Conservation (phyloP, 2,329 filamentous ascomycete species). For the Furcasterigmium furcatum region DNA sequence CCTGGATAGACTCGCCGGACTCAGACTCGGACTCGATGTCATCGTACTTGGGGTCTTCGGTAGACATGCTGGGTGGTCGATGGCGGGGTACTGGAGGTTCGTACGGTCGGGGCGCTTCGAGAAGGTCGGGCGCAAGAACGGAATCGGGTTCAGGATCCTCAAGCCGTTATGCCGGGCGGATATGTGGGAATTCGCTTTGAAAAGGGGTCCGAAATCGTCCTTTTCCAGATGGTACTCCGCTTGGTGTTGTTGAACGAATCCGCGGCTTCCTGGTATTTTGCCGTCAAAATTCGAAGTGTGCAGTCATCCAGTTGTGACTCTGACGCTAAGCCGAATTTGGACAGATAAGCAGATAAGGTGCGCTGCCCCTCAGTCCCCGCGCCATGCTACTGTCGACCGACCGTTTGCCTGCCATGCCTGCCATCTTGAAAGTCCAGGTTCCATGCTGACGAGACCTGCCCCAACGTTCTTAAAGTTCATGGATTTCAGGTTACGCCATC, state of each 20-base stretch:
- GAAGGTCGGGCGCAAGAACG: not conserved
- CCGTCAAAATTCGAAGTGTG: conserved; percentile 40
- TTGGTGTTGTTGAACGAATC: conserved; percentile 1
- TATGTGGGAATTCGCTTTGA: too few species aligned
- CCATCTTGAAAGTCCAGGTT: too few species aligned
- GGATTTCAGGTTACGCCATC: too few species aligned
- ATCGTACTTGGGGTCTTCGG: conserved; percentile 59
- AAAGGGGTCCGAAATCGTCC: conserved; percentile 10
- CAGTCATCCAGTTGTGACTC: conserved; percentile 32
- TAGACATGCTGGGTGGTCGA: conserved; percentile 40
- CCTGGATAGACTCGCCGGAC: conserved; percentile 61
- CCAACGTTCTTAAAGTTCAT: too few species aligned
- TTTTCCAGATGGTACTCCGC: conserved; percentile 7
- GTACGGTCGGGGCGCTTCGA: not conserved
- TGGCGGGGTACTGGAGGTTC: conserved; percentile 20
- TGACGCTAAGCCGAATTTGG: conserved; percentile 30
- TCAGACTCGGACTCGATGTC: conserved; percentile 72
- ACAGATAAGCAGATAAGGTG: conserved; percentile 34
- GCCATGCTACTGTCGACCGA: too few species aligned
- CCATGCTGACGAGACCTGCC: too few species aligned
- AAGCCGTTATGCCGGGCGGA: not conserved
- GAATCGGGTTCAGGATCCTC: conserved; percentile 6
- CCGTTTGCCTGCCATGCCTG: too few species aligned
- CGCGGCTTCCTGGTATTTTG: conserved; percentile 21
- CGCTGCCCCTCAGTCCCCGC: conserved; percentile 1